Evolutionary conservation across 805 yeast species (phyloP), one percentile per base, ranked within the genome.

Genomic region (Tetrapisispora taiwanensis): DNA sequence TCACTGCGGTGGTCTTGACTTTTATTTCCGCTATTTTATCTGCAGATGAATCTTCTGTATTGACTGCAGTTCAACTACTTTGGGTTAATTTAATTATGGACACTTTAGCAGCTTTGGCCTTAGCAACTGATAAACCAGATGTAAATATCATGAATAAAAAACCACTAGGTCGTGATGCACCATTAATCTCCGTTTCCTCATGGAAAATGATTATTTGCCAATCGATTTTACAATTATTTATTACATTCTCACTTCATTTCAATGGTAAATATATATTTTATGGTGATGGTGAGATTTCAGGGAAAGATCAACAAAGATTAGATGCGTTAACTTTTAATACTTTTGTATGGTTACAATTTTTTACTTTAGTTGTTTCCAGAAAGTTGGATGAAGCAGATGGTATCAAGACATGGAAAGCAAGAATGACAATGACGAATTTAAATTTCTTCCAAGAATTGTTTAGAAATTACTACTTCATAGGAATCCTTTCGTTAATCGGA

Each of bases 81-180:
- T 92, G 98, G 98, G 97, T 92, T 41, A 92, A 92, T 65, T 72
- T 92, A 63, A 92, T 92, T 56, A 92, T 92, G 98, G 98, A 92
- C 64, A 92, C 98, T 0, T 74, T 92, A 50, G 98, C 98, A 3
- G 98, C 98, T 3, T 72, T 92, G 54, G 98, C 98, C 0, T 73
- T 92, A 55, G 98, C 98, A 7, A 92, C 98, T 3, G 98, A 92
- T 62, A 89, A 90, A 54, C 98, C 98, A 0, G 89, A 87, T 54
- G 84, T 81, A 39, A 75, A 81, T 34, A 80, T 86, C 36, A 70
- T 92, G 58, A 77, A 83, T 49, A 73, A 86, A 43, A 79, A 76
- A 58, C 99, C 98, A 1, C 87, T 81, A 35, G 92, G 95, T 30
- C 76, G 96, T 57, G 67, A 70, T 19, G 74, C 78, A 14, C 84